Conservation (phyloP, 1,284 basidiomycete species). For the Phellopilus nigrolimitatus region DNA sequence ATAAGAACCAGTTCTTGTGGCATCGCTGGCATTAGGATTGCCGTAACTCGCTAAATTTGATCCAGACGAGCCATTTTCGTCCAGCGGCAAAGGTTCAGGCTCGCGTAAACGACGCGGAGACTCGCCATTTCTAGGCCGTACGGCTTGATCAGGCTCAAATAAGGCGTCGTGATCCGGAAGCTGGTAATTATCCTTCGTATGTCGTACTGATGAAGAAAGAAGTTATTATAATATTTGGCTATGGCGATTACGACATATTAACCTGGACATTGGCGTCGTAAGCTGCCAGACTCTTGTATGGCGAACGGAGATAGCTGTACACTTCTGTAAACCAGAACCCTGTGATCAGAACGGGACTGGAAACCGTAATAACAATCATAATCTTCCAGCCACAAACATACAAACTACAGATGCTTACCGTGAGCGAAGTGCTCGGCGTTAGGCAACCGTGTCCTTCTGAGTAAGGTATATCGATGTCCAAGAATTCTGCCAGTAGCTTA, state of each 20-base stretch:
- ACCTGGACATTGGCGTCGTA: constrained; percentile 85
- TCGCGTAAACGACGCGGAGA: background rate
- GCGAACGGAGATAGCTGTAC: constrained; percentile 80
- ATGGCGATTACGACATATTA: background rate
- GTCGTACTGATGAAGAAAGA: constrained; percentile 15
- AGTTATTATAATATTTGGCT: background rate
- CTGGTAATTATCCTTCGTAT: background rate
- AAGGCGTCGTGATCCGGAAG: background rate
- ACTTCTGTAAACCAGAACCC: constrained; percentile 51
- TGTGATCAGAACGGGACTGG: constrained; percentile 15
- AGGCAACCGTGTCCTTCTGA: constrained; percentile 49
- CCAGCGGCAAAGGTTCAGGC: background rate
- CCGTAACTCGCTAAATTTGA: background rate
- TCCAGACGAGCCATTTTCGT: constrained; percentile 9
- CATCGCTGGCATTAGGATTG: background rate
- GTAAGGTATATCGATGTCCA: constrained; percentile 66
- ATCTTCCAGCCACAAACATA: constrained; percentile 18
- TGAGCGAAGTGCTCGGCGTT: constrained; percentile 90
- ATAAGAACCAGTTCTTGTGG: background rate
- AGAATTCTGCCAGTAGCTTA: constrained; percentile 75
- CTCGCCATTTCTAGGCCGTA: constrained; percentile 1
- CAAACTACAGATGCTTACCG: constrained; percentile 42
- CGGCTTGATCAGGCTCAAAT: background rate
- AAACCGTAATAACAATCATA: constrained; percentile 16
- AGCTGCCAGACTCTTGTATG: constrained; percentile 71